phyloP scores from a whole-genome alignment of 208 protist species.

The Leishmania martiniquensis region DNA sequence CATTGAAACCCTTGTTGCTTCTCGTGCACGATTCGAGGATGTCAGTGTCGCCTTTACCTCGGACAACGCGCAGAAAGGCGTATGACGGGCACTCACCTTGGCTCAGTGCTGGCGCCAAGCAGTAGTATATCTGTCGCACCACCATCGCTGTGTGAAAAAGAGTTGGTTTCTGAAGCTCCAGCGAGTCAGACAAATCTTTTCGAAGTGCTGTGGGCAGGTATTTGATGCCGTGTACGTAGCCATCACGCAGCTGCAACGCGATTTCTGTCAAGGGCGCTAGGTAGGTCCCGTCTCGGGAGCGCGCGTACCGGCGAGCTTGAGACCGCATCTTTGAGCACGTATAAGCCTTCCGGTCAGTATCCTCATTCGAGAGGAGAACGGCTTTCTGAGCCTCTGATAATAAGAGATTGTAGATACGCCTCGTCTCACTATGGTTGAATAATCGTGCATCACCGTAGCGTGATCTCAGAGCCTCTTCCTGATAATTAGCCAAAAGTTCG shows the following conservation, averaged over 20 bases:
- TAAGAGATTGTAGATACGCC: constrained; percentile 45
- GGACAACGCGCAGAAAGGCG: constrained; percentile 53
- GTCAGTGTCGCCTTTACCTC: constrained; percentile 50
- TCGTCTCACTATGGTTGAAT: constrained; percentile 45
- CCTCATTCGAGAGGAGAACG: constrained; percentile 13
- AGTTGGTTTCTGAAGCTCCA: constrained; percentile 21
- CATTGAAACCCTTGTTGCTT: constrained; percentile 42
- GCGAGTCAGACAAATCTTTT: constrained; percentile 38
- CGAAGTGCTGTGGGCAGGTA: constrained; percentile 40
- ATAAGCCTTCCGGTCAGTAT: constrained; percentile 22
- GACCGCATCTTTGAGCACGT: constrained; percentile 51
- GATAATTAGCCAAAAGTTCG: constrained; percentile 13
- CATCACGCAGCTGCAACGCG: constrained; percentile 62
- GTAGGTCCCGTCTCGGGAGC: constrained; percentile 51
- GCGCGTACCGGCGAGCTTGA: constrained; percentile 48
- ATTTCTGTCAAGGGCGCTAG: constrained; percentile 35
- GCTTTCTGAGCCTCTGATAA: constrained; percentile 38
- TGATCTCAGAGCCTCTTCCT: constrained; percentile 24
- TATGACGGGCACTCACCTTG: constrained; percentile 61
- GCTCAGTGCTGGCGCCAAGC: constrained; percentile 42
- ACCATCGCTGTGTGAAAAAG: constrained; percentile 43
- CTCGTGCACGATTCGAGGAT: constrained; percentile 53
- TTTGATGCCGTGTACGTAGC: constrained; percentile 56
- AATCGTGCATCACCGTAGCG: constrained; percentile 41
- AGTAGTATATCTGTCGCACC: constrained; percentile 44